phyloP scores from a whole-genome alignment of 805 yeast genomes.

The Metschnikowia noctiluminum region DNA sequence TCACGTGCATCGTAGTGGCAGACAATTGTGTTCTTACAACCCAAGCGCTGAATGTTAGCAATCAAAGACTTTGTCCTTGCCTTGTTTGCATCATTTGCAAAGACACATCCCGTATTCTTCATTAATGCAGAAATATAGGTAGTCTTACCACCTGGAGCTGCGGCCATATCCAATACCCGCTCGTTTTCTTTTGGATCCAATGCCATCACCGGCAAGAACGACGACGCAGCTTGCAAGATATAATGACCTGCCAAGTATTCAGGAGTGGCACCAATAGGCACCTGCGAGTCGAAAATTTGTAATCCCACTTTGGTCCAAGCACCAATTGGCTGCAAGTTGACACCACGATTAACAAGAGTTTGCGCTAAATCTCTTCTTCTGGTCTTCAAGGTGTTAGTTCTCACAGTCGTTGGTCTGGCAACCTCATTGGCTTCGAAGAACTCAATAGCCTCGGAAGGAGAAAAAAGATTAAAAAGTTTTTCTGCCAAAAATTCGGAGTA shows the following conservation, averaged over 20 bases:
- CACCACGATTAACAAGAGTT: slow-evolving; percentile 92
- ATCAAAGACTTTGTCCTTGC: slow-evolving; percentile 93
- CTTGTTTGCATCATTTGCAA: slow-evolving; percentile 96
- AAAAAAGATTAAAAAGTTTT: slow-evolving; percentile 83
- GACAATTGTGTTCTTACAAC: slow-evolving; percentile 94
- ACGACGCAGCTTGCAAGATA: slow-evolving; percentile 96
- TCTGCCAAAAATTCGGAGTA: slow-evolving; percentile 90
- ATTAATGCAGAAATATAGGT: slow-evolving; percentile 92
- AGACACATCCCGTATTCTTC: slow-evolving; percentile 97
- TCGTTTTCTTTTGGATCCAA: slow-evolving; percentile 96
- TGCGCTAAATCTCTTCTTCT: slow-evolving; percentile 96
- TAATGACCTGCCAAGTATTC: slow-evolving; percentile 98
- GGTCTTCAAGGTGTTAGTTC: slow-evolving; percentile 95
- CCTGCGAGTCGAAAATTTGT: slow-evolving; percentile 96
- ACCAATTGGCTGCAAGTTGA: slow-evolving; percentile 94
- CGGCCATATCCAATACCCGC: slow-evolving; percentile 96
- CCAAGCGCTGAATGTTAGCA: slow-evolving; percentile 96
- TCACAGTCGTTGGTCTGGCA: slow-evolving; percentile 91
- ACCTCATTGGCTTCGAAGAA: slow-evolving; percentile 98
- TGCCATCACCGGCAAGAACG: slow-evolving; percentile 97
- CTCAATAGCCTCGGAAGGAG: slow-evolving; percentile 96
- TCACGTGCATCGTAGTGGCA: slow-evolving; percentile 98
- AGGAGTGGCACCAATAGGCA: slow-evolving; percentile 99
- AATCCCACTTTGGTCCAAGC: slow-evolving; percentile 98
- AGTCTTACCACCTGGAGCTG: slow-evolving; percentile 99